Evolutionary conservation across 176 grass and related monocot genomes (phyloP).

Genomic region (Zea mays): DNA sequence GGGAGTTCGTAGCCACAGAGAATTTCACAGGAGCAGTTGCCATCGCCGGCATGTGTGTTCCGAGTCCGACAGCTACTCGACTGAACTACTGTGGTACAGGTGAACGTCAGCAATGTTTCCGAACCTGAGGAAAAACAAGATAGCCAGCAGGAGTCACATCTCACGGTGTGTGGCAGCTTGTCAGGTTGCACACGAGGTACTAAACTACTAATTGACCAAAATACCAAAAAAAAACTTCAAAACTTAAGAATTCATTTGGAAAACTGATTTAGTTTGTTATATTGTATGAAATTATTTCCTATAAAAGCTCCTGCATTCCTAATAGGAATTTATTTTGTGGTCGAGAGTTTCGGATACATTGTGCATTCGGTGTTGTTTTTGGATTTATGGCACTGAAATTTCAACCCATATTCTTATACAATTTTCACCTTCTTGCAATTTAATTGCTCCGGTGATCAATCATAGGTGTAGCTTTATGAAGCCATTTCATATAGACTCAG

Average conservation of each 20-base stretch:
- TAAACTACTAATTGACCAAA: not conserved
- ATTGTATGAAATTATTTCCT: not conserved
- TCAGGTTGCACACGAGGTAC: not conserved
- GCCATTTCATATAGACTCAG: not conserved
- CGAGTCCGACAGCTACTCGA: not conserved
- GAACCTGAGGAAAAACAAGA: not conserved
- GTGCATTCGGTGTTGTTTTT: not conserved
- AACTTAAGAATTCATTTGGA: not conserved
- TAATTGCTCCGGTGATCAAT: not conserved
- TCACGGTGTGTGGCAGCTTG: not conserved
- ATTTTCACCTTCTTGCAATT: not conserved
- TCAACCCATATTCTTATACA: not conserved
- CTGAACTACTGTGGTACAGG: not conserved
- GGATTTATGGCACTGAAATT: not conserved
- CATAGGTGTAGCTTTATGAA: not conserved
- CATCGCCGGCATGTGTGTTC: constrained; percentile 16
- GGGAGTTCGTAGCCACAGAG: constrained; percentile 25
- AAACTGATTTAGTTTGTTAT: not conserved
- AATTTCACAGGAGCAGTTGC: constrained; percentile 44
- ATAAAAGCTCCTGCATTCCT: not conserved
- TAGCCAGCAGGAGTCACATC: not conserved
- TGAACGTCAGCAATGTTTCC: not conserved
- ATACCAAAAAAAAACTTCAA: not conserved
- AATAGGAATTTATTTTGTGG: not conserved
- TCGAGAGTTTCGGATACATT: not conserved